Conservation (phyloP, 805 yeast genomes). For the Candida mattraensis region DNA sequence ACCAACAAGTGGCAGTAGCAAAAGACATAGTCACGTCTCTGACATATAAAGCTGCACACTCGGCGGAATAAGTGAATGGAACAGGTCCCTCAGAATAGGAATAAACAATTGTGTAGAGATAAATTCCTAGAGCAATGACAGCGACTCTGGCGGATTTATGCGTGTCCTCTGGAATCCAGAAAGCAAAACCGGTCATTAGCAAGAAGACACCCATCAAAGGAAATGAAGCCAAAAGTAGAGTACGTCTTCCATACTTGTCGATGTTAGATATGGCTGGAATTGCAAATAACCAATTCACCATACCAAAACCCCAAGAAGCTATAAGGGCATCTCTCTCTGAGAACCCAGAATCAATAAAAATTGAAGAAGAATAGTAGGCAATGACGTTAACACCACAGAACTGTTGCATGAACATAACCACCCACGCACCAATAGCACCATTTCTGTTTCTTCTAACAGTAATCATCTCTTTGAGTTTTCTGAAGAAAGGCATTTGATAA, state of each 20-base stretch:
- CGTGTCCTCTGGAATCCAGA: constrained; percentile 54
- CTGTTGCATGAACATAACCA: constrained; percentile 88
- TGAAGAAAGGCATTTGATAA: constrained; percentile 43
- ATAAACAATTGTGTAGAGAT: constrained; percentile 69
- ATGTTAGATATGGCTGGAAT: constrained; percentile 79
- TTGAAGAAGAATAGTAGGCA: constrained; percentile 80
- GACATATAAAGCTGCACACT: constrained; percentile 74
- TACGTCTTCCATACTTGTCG: constrained; percentile 75
- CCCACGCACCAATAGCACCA: constrained; percentile 76
- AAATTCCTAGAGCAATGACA: constrained; percentile 69
- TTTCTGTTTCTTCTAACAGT: constrained; percentile 79
- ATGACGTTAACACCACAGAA: constrained; percentile 89
- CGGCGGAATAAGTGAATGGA: constrained; percentile 87
- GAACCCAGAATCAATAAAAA: constrained; percentile 68
- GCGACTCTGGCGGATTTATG: constrained; percentile 55
- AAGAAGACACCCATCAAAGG: constrained; percentile 62
- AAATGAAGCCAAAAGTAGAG: constrained; percentile 55
- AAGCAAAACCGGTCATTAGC: constrained; percentile 66
- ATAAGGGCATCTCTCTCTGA: constrained; percentile 59
- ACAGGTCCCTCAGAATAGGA: constrained; percentile 89
- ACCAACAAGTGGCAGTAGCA: constrained; percentile 79
- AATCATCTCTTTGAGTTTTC: constrained; percentile 57
- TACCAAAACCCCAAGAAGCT: constrained; percentile 87
- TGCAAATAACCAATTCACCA: constrained; percentile 77
- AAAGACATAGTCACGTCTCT: constrained; percentile 80